These are phyloP conservation scores for Sclerotinia minor DNA, from an alignment of 2,329 filamentous ascomycete genomes.

Conservation along the genomic window DNA sequence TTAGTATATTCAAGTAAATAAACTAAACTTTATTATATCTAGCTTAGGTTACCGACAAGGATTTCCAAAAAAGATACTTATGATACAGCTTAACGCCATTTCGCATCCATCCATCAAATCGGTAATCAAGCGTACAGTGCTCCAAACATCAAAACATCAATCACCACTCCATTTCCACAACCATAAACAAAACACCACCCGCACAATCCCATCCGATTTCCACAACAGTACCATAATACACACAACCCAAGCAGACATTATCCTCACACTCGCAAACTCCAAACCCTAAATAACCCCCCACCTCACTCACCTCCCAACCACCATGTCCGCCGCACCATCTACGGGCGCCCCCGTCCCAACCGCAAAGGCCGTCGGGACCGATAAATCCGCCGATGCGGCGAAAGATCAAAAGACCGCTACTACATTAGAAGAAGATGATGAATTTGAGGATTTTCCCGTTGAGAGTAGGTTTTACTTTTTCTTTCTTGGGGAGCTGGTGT, in stretches of 20 bases:
- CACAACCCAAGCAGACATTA: neutral
- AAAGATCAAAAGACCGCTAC: slow-evolving; percentile 49
- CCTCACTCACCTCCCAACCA: neutral
- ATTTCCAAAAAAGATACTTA: slow-evolving; percentile 1
- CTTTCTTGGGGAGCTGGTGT: neutral
- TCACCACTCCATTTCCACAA: neutral
- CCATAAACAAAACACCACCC: neutral
- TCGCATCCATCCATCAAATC: neutral
- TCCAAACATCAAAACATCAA: neutral
- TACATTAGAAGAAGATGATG: slow-evolving; percentile 92
- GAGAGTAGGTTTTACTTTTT: slow-evolving; percentile 66
- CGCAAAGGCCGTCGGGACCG: slow-evolving; percentile 32
- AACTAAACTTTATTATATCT: neutral
- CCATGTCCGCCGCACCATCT: slow-evolving; percentile 41
- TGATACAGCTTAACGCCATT: neutral
- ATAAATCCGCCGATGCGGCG: slow-evolving; percentile 40
- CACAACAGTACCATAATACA: neutral
- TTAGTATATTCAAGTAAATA: too few relatives aligned
- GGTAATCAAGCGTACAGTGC: neutral
- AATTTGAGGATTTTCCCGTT: slow-evolving; percentile 98
- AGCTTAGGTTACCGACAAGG: slow-evolving; percentile 5
- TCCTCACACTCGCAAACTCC: neutral
- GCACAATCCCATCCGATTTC: neutral
- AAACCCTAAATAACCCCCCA: neutral
- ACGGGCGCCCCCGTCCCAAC: slow-evolving; percentile 34